Percentiles rank a stretch among this genome's conserved stretches.
Evolutionary conservation across 176 grass and related monocot species (phyloP).

Genomic region (Musa itinerans): DNA sequence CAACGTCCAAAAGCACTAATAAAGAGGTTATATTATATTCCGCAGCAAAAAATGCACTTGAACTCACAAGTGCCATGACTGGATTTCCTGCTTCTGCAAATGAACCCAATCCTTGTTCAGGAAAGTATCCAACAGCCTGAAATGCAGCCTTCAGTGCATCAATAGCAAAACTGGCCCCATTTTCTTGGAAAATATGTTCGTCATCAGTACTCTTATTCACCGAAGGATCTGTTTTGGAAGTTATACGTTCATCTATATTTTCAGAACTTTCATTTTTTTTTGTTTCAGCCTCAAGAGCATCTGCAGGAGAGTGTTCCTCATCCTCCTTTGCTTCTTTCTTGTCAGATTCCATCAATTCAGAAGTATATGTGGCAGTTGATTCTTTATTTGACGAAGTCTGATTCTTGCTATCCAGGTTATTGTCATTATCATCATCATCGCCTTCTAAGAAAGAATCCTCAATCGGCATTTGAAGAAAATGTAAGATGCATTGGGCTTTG

Average conservation of each 20-base stretch:
- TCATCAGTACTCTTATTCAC: slow-evolving; percentile 28
- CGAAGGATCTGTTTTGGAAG: slow-evolving; percentile 35
- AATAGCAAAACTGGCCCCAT: slow-evolving; percentile 46
- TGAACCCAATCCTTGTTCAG: slow-evolving; percentile 50
- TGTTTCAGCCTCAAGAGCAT: slow-evolving; percentile 45
- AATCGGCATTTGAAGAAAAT: slow-evolving; percentile 83
- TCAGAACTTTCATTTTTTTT: slow-evolving; percentile 30
- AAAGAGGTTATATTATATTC: background rate
- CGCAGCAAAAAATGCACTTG: background rate
- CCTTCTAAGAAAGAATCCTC: slow-evolving; percentile 64
- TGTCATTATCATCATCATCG: slow-evolving; percentile 19
- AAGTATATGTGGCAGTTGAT: slow-evolving; percentile 27
- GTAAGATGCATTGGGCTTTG: slow-evolving; percentile 90
- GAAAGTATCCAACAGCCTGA: slow-evolving; percentile 58
- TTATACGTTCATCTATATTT: slow-evolving; percentile 30
- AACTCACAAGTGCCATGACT: slow-evolving; percentile 85
- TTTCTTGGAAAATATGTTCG: slow-evolving; percentile 41
- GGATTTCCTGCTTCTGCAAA: slow-evolving; percentile 92
- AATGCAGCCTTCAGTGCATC: slow-evolving; percentile 85
- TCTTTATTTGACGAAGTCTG: slow-evolving; percentile 34
- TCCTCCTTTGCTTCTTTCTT: slow-evolving; percentile 36
- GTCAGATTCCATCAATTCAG: slow-evolving; percentile 60
- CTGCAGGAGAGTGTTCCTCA: slow-evolving; percentile 22
- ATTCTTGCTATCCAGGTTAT: slow-evolving; percentile 25
- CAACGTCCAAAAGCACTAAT: background rate